Evolutionary conservation across 441 rosid genomes (phyloP), one percentile per base, ranked within the genome.

Genomic region (Metrosideros polymorpha): DNA sequence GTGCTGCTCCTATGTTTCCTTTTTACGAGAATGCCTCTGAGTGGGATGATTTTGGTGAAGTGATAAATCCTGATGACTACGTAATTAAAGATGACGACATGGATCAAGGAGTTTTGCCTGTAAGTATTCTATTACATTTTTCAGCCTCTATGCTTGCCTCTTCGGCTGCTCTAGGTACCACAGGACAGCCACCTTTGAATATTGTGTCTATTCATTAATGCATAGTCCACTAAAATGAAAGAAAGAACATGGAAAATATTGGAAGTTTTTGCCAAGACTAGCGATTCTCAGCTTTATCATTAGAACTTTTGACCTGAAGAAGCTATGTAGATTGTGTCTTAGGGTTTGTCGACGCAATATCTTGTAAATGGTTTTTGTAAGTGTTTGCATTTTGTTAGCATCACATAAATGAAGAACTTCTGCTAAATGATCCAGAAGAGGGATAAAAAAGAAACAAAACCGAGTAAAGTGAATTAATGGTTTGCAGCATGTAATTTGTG

Each of bases 11-110:
- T 55, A 96, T 97, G 98, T 97, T 95, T 88, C 99, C 99, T 75
- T 95, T 92, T 89, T 97, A 91, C 90, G 98, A 96, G 84, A 94
- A 91, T 89, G 88, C 92, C 86, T 85, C 91, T 63, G 99, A 96
- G 85, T 97, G 99, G 99, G 97, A 95, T 89, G 99, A 97, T 89
- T 97, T 95, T 92, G 99, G 99, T 29, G 99, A 97, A 91, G 94
- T 97, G 83, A 94, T 97, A 85, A 97, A 96, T 90, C 99, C 99
- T 51, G 99, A 97, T 91, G 98, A 97, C 90, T 97, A 97, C 56
- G 93, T 95, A 87, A 92, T 92, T 82, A 95, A 97, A 90, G 99
- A 97, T 88, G 97, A 93, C 85, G 97, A 92, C 91, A 95, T 96
- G 95, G 94, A 95, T 91, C 96, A 90, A 82, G 89, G 92, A 87